Evolutionary conservation across 1,284 basidiomycete genomes (phyloP).

Genomic region (Marasmius fiardii): DNA sequence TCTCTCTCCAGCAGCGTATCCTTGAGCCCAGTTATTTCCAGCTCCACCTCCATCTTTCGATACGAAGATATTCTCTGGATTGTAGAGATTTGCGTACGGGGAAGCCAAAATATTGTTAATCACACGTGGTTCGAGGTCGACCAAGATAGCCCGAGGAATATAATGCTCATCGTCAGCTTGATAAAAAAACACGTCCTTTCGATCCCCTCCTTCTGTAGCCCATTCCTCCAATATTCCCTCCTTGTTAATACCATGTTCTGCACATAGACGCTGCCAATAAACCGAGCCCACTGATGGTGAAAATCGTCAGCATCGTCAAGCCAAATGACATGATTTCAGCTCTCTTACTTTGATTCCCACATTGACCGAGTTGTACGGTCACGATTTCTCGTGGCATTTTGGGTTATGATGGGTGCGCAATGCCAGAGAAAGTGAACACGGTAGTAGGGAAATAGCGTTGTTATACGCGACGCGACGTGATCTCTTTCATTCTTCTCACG

Average conservation of each 20-base stretch:
- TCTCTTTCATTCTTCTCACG: too few relatives aligned
- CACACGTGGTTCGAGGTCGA: conserved; percentile 97
- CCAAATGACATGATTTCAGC: conserved; percentile 12
- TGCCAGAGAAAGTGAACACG: neutral
- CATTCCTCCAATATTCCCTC: conserved; percentile 93
- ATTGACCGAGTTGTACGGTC: conserved; percentile 90
- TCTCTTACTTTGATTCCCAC: conserved; percentile 90
- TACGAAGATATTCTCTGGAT: conserved; percentile 97
- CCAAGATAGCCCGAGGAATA: conserved; percentile 93
- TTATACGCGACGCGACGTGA: neutral
- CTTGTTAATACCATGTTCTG: conserved; percentile 93
- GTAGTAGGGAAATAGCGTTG: neutral
- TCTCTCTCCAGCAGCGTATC: conserved; percentile 85
- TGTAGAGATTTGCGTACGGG: conserved; percentile 93
- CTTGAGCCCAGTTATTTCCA: conserved; percentile 99
- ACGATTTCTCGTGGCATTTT: conserved; percentile 85
- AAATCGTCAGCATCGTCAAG: neutral
- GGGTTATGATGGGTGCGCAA: neutral
- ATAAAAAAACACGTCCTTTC: conserved; percentile 99
- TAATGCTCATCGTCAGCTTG: conserved; percentile 99
- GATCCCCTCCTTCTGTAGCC: conserved; percentile 91
- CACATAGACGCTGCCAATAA: conserved; percentile 95
- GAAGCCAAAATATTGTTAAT: conserved; percentile 94
- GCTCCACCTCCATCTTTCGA: conserved; percentile 97
- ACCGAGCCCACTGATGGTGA: conserved; percentile 72